These are phyloP conservation scores for Penicilliopsis zonata DNA, from an alignment of 495 filamentous ascomycete genomes.

Conservation along the genomic window DNA sequence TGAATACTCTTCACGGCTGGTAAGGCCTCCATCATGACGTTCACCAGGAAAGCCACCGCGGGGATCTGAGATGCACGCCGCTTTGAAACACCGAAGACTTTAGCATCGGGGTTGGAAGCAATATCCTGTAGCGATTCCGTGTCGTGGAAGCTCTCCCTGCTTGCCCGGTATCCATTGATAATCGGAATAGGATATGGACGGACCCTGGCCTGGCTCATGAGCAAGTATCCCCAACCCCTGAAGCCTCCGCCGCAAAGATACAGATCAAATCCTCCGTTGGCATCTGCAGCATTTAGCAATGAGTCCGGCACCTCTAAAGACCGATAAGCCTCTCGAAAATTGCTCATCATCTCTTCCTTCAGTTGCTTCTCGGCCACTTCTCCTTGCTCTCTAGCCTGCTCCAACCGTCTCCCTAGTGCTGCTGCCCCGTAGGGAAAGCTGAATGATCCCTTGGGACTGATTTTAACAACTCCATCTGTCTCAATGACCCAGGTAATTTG, in stretches of 20 bases:
- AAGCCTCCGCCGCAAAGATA: slow-evolving; percentile 89
- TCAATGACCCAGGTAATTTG: slow-evolving; percentile 80
- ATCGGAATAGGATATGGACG: slow-evolving; percentile 74
- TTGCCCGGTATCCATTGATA: slow-evolving; percentile 68
- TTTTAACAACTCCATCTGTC: slow-evolving; percentile 34
- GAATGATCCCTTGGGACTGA: slow-evolving; percentile 32
- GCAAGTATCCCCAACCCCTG: slow-evolving; percentile 77
- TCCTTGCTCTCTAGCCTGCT: slow-evolving; percentile 24
- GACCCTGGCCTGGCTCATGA: slow-evolving; percentile 55
- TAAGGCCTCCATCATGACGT: slow-evolving; percentile 54
- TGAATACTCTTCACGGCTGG: slow-evolving; percentile 59
- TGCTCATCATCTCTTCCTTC: slow-evolving; percentile 41
- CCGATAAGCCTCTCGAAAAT: slow-evolving; percentile 50
- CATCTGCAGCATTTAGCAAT: slow-evolving; percentile 28
- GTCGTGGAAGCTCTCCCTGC: slow-evolving; percentile 46
- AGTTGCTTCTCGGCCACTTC: slow-evolving; percentile 26
- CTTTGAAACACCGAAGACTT: slow-evolving; percentile 73
- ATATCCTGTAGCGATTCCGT: slow-evolving; percentile 44
- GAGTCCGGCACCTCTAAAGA: slow-evolving; percentile 42
- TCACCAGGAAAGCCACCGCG: slow-evolving; percentile 68
- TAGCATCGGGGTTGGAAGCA: slow-evolving; percentile 23
- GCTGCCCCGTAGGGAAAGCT: slow-evolving; percentile 82
- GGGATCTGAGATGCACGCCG: slow-evolving; percentile 71
- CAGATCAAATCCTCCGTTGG: slow-evolving; percentile 49
- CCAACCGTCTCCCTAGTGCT: slow-evolving; percentile 53